These are phyloP conservation scores for Zarea fungicola DNA, from an alignment of 2,329 filamentous ascomycete species.

Conservation along the genomic window DNA sequence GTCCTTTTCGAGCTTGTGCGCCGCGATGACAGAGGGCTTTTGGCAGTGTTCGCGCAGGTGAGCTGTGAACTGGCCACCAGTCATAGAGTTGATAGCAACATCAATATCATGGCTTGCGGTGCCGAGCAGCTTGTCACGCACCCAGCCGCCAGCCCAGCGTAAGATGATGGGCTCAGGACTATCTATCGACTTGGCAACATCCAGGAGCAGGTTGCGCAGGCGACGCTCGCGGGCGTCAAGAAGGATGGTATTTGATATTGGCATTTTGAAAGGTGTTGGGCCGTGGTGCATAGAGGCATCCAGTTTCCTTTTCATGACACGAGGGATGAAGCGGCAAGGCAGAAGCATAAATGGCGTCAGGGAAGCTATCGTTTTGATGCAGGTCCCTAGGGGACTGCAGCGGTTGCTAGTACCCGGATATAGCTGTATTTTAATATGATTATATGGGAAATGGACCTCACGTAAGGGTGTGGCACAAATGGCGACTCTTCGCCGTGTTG, in stretches of 20 bases:
- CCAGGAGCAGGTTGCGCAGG: constrained; percentile 71
- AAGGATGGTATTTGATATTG: constrained; percentile 28
- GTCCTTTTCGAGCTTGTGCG: constrained; percentile 52
- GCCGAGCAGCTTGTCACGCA: constrained; percentile 75
- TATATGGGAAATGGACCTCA: too few relatives aligned
- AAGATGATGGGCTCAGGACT: constrained; percentile 48
- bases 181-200: constrained; percentile 65
- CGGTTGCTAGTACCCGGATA: too few relatives aligned
- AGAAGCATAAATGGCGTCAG: constrained; percentile 4
- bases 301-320: constrained; percentile 33
- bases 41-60: constrained; percentile 65
- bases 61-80: constrained; percentile 68
- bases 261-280: constrained; percentile 17
- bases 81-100: constrained; percentile 81
- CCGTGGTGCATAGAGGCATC: constrained; percentile 23
- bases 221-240: constrained; percentile 68
- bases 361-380: background rate
- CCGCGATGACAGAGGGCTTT: constrained; percentile 51
- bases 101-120: constrained; percentile 75
- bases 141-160: constrained; percentile 83
- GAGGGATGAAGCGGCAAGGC: constrained; percentile 4
- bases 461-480: background rate
- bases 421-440: too few relatives aligned
- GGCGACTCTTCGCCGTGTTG: background rate
- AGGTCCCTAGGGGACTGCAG: constrained; percentile 9